Evolutionary conservation across 352 stramenopile species (phyloP), one percentile per base, ranked within the genome.

Genomic region (Phytopythium oedochilum): DNA sequence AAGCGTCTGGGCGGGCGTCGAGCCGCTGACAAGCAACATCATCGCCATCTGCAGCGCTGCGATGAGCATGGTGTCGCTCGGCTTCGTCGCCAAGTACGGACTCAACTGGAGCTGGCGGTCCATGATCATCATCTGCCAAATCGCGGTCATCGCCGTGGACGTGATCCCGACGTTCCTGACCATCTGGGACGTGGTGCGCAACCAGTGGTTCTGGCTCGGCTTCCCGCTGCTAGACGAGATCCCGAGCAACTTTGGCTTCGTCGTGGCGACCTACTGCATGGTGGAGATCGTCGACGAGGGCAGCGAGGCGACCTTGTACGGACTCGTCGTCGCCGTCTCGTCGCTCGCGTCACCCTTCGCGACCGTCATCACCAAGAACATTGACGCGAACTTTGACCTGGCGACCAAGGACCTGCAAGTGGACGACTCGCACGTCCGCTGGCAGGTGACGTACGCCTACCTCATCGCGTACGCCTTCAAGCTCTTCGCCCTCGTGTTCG

Each of bases 151-250:
- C 23, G 39, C 40, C 32, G n/a, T 85, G 18, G 75, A 86, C 36
- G 59, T 61, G 1, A 49, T 83, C 23, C 57, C 71, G 18, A 69
- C 45, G 18, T 68, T 75, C 45, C 29, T 79, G 36, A 64, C 68
- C 1, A 68, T 68, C 50, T 89, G 67, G 66, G 52, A 84, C 53
- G 64, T 88, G 11, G 12, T 78, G 42, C 71, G 78, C 10, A 85
- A 64, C 53, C 78, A 83, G 50, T 86, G 63, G 60, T 85, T 89
- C 59, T 89, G 74, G 67, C 48, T 89, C 20, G 76, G 74, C 18
- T 65, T 73, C 10, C 73, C 76, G 0, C 64, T 88, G 11, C 46
- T 79, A 2, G 62, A 75, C 32, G 48, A 83, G 38, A 58, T 89
- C 20, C 78, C 76, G 6, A 55, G 72, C 35, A 67, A 61, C 20